Evolutionary conservation across 495 filamentous ascomycete species (phyloP).

Genomic region (Haplographium delicatum): DNA sequence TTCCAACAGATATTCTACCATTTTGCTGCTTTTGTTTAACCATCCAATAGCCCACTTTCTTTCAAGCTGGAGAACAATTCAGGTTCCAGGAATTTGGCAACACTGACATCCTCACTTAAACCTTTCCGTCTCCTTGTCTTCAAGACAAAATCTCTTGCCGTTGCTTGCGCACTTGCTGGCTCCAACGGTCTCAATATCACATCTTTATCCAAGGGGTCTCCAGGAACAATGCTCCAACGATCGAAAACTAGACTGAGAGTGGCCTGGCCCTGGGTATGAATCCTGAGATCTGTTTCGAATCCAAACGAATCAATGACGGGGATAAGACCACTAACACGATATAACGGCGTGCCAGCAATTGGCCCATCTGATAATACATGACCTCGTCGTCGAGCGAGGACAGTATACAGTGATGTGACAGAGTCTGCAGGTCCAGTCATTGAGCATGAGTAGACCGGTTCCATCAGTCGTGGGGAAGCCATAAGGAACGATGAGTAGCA

Average conservation of each 20-base stretch:
- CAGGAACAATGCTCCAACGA: slow-evolving; percentile 89
- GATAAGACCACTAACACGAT: slow-evolving; percentile 81
- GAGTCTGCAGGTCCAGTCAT: slow-evolving; percentile 94
- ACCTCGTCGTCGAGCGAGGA: slow-evolving; percentile 79
- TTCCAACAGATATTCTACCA: slow-evolving; percentile 12
- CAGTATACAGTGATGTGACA: slow-evolving; percentile 83
- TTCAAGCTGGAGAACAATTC: slow-evolving; percentile 85
- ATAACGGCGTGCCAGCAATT: slow-evolving; percentile 92
- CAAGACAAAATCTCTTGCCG: slow-evolving; percentile 89
- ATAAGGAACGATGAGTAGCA: slow-evolving; percentile 95
- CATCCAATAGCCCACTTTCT: slow-evolving; percentile 83
- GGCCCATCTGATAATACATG: slow-evolving; percentile 92
- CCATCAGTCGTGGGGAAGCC: slow-evolving; percentile 93
- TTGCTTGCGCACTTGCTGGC: slow-evolving; percentile 78
- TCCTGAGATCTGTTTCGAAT: slow-evolving; percentile 93
- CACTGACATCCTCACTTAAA: slow-evolving; percentile 88
- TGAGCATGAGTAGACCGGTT: slow-evolving; percentile 84
- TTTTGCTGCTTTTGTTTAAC: slow-evolving; percentile 30
- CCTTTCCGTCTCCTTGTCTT: slow-evolving; percentile 94
- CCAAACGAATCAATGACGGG: slow-evolving; percentile 97
- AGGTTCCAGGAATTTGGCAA: slow-evolving; percentile 92
- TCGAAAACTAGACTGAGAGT: slow-evolving; percentile 92
- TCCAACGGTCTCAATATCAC: slow-evolving; percentile 78
- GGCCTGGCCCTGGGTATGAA: slow-evolving; percentile 91
- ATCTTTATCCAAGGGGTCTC: slow-evolving; percentile 88